Evolutionary conservation across 2,329 filamentous ascomycete genomes (phyloP).

Genomic region (Pseudocercospora cruenta): DNA sequence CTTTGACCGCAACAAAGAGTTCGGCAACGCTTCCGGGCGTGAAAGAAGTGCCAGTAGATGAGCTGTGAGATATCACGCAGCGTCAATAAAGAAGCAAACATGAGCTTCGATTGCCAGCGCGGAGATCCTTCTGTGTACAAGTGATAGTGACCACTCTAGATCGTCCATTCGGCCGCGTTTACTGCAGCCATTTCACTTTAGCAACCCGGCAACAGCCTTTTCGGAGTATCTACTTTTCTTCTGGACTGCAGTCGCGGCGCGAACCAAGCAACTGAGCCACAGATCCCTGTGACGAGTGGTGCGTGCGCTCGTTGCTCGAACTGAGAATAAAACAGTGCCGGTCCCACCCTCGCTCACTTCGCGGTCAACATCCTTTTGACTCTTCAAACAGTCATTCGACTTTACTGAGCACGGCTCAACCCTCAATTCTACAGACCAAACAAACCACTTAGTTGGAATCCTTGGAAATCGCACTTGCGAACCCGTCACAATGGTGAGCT

Average conservation of each 20-base stretch:
- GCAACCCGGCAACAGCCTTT: conserved; percentile 2
- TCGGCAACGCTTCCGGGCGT: not conserved
- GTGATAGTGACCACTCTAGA: conserved; percentile 12
- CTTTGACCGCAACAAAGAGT: not conserved
- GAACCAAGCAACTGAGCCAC: not conserved
- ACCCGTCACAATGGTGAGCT: conserved; percentile 20
- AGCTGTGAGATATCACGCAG: too few relatives aligned
- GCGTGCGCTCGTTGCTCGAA: conserved; percentile 6
- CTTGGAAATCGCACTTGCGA: not conserved
- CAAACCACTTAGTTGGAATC: not conserved
- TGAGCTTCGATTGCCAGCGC: conserved; percentile 9
- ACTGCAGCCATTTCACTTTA: not conserved
- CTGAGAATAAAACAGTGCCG: conserved; percentile 9
- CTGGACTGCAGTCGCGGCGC: not conserved
- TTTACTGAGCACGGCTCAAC: conserved; percentile 12
- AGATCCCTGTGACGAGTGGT: not conserved
- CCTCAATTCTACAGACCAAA: not conserved
- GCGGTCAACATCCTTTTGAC: conserved; percentile 9
- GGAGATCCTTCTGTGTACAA: conserved; percentile 6
- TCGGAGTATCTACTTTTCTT: not conserved
- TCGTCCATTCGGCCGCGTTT: conserved; percentile 15
- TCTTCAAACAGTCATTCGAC: conserved; percentile 3
- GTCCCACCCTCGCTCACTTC: conserved; percentile 6
- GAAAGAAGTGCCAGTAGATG: not conserved
- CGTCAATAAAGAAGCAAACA: not conserved